phyloP scores from a whole-genome alignment of 305 asterid species.

The Fraxinus floribunda region DNA sequence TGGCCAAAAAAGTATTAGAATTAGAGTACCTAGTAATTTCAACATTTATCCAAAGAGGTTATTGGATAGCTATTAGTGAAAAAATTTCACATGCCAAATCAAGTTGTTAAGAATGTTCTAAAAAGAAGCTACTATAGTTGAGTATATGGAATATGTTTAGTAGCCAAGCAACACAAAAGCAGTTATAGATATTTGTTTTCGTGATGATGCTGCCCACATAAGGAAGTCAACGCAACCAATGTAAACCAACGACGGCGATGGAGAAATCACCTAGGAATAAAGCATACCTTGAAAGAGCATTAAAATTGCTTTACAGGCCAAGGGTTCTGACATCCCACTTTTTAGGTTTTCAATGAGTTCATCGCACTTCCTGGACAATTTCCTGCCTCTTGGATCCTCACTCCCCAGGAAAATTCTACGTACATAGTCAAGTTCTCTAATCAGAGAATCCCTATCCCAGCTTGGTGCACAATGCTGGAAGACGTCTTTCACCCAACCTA shows the following conservation, averaged over 20 bases:
- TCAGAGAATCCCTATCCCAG: slow-evolving; percentile 88
- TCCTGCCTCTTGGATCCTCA: slow-evolving; percentile 78
- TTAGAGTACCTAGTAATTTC: neutral
- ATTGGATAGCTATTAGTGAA: neutral
- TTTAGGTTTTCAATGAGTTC: slow-evolving; percentile 74
- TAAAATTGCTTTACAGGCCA: slow-evolving; percentile 64
- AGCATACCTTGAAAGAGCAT: slow-evolving; percentile 78
- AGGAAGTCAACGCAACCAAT: slow-evolving; percentile 3
- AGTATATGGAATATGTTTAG: neutral
- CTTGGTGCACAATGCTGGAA: slow-evolving; percentile 92
- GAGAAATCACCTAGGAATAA: slow-evolving; percentile 9
- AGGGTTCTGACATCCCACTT: slow-evolving; percentile 64
- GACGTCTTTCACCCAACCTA: slow-evolving; percentile 98
- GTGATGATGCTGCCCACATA: slow-evolving; percentile 1
- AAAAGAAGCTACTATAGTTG: neutral
- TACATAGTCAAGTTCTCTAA: slow-evolving; percentile 83
- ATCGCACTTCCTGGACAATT: slow-evolving; percentile 75
- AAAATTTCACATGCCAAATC: neutral
- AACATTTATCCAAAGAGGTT: neutral
- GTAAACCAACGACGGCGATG: slow-evolving; percentile 19
- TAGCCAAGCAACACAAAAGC: slow-evolving; percentile 5
- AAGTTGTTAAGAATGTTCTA: neutral
- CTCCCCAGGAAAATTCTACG: slow-evolving; percentile 82
- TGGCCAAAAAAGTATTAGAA: neutral
- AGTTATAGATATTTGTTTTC: neutral